phyloP scores from a whole-genome alignment of 2,329 filamentous ascomycete genomes.

The Endocalyx cinctus region DNA sequence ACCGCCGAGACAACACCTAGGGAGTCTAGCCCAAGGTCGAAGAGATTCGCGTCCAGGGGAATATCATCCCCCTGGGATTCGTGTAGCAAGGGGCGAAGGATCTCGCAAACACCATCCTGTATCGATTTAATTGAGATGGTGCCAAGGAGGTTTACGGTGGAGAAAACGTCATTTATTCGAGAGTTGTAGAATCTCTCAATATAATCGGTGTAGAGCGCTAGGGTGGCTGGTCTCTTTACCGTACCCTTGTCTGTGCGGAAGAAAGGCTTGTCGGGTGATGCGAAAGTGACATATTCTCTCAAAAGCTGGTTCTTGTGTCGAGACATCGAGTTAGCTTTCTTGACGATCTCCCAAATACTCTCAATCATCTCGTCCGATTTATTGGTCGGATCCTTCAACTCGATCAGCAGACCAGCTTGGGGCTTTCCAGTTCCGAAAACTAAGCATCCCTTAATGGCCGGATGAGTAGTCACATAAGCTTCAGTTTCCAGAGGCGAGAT shows the following conservation, averaged over 20 bases:
- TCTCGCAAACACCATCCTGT: too few relatives aligned
- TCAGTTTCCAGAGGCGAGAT: conserved; percentile 34
- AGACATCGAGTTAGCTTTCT: conserved; percentile 6
- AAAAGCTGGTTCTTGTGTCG: conserved; percentile 32
- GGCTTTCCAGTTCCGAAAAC: conserved; percentile 9
- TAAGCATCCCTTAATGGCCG: conserved; percentile 6
- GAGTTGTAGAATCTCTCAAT: conserved; percentile 1
- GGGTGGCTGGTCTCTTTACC: conserved; percentile 6
- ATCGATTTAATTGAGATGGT: too few relatives aligned
- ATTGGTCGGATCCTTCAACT: conserved; percentile 3
- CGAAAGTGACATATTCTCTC: conserved; percentile 25
- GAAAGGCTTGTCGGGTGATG: conserved; percentile 9
- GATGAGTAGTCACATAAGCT: conserved; percentile 27
- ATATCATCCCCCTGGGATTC: background rate
- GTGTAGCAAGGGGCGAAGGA: background rate
- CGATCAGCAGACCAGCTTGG: conserved; percentile 9
- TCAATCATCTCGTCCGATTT: conserved; percentile 3
- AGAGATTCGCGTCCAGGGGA: background rate
- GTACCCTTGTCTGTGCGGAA: conserved; percentile 12
- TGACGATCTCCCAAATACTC: conserved; percentile 8
- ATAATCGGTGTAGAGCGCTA: background rate
- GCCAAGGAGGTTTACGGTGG: too few relatives aligned
- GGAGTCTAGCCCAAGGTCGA: conserved; percentile 1
- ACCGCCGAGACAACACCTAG: conserved; percentile 14
- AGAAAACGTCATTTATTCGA: too few relatives aligned